Conservation (phyloP, 208 protist species). For the Blechomonas ayalai region DNA sequence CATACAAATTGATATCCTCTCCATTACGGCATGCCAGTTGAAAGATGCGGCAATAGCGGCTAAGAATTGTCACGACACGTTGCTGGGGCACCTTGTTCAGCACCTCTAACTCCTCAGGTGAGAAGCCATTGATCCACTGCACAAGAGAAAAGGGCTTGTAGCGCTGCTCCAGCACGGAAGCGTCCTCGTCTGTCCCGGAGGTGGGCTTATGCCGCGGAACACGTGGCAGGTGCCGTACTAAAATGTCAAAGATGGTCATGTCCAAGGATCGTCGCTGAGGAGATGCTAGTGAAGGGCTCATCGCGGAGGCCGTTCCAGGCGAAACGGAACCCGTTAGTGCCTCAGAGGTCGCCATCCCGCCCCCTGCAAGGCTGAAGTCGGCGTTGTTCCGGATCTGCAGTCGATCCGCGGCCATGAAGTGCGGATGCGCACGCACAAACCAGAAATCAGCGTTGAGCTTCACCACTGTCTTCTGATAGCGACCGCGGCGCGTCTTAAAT, state of each 20-base stretch:
- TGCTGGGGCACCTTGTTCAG: constrained; percentile 48
- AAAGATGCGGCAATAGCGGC: constrained; percentile 56
- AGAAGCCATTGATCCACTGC: constrained; percentile 69
- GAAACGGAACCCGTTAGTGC: background rate
- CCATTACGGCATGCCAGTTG: constrained; percentile 49
- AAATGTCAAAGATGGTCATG: constrained; percentile 47
- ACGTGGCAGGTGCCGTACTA: constrained; percentile 60
- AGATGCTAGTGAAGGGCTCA: too few relatives aligned
- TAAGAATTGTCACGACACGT: constrained; percentile 32
- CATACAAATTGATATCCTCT: constrained; percentile 43
- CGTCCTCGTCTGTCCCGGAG: background rate
- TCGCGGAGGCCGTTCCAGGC: background rate
- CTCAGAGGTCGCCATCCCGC: constrained; percentile 16
- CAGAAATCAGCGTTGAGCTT: constrained; percentile 66
- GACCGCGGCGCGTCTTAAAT: constrained; percentile 29
- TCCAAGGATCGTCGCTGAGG: constrained; percentile 16
- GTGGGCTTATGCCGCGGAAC: constrained; percentile 11
- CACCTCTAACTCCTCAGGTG: constrained; percentile 36
- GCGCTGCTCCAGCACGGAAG: constrained; percentile 23
- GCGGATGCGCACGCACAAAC: constrained; percentile 73
- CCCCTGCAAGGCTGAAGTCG: constrained; percentile 29
- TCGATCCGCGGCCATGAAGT: constrained; percentile 45
- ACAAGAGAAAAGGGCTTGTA: constrained; percentile 39
- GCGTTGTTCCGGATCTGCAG: constrained; percentile 31
- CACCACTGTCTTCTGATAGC: constrained; percentile 37